Evolutionary conservation across 1,139 yeast genomes (phyloP).

Genomic region (Sugiyamaella paludigena): DNA sequence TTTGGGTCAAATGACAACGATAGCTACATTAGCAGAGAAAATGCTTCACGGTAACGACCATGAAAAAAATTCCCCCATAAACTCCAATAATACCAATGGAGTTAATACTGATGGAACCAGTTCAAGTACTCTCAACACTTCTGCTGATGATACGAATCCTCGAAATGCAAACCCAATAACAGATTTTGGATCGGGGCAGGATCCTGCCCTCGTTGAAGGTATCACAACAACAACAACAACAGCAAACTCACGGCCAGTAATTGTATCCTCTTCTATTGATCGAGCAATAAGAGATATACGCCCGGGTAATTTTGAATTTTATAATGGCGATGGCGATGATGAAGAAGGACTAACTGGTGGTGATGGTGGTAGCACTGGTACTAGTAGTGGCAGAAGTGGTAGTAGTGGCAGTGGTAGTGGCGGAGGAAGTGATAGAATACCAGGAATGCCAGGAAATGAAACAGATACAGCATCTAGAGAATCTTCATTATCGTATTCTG

Average conservation of each 20-base stretch:
- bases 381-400: too few relatives aligned
- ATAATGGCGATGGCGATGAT: too few relatives aligned
- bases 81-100: not conserved
- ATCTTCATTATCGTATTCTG: too few relatives aligned
- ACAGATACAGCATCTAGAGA: too few relatives aligned
- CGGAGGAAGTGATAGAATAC: too few relatives aligned
- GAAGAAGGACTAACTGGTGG: too few relatives aligned
- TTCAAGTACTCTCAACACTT: not conserved
- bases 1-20: slow-evolving; percentile 1
- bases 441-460: too few relatives aligned
- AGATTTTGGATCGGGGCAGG: too few relatives aligned
- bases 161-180: too few relatives aligned
- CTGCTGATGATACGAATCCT: not conserved
- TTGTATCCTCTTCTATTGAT: slow-evolving; percentile 10
- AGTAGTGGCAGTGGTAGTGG: too few relatives aligned
- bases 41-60: not conserved
- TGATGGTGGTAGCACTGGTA: too few relatives aligned
- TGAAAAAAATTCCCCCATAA: not conserved
- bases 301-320: too few relatives aligned
- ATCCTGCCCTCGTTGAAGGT: not conserved
- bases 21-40: slow-evolving; percentile 3
- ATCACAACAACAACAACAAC: slow-evolving; percentile 1
- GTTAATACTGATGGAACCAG: not conserved
- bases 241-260: slow-evolving; percentile 3
- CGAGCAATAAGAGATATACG: slow-evolving; percentile 1